These are phyloP conservation scores for Cardamine occulta DNA, from an alignment of 345 rosid species.

Conservation along the genomic window DNA sequence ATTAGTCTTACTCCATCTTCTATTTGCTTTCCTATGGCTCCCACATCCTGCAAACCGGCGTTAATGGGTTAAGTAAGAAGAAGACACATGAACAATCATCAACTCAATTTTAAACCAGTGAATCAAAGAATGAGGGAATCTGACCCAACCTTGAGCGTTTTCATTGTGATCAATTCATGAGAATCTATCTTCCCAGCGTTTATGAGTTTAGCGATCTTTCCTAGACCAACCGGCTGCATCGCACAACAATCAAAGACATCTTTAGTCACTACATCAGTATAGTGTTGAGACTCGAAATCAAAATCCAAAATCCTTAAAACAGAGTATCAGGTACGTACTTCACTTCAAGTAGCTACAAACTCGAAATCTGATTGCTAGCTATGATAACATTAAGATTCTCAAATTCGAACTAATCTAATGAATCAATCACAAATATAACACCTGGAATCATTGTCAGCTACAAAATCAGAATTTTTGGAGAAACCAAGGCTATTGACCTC, in stretches of 20 bases:
- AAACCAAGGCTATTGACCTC: background rate
- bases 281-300: background rate
- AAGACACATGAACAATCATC: conserved; percentile 19
- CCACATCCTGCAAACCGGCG: conserved; percentile 58
- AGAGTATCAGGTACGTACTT: background rate
- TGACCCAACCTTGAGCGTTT: conserved; percentile 77
- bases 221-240: conserved; percentile 89
- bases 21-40: conserved; percentile 89
- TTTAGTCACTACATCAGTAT: conserved; percentile 24
- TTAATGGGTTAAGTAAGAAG: conserved; percentile 14
- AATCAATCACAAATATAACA: background rate
- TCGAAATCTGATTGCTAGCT: background rate
- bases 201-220: conserved; percentile 89
- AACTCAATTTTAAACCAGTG: background rate
- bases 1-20: conserved; percentile 92
- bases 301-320: background rate
- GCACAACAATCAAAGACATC: conserved; percentile 20
- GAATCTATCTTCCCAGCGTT: conserved; percentile 94
- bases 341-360: conserved; percentile 2
- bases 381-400: background rate
- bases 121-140: conserved; percentile 21
- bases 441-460: background rate
- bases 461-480: background rate
- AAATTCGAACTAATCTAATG: background rate
- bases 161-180: conserved; percentile 95